Base-by-base conservation (phyloP, 805 yeast genomes). In the Candida hispaniensis region DNA sequence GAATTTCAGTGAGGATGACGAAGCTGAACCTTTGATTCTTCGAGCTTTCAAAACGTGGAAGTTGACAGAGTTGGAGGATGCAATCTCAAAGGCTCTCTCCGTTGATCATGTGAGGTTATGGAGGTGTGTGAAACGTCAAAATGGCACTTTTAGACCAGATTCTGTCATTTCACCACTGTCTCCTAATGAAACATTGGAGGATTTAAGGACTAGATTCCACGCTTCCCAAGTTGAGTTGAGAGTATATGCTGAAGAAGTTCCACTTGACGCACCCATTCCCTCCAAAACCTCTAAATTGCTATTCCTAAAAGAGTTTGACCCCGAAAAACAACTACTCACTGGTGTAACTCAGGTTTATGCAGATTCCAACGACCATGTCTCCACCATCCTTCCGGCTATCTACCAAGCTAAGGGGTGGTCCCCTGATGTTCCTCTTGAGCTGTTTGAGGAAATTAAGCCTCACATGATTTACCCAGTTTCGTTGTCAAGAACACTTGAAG, bases 301-400 rank as follows among this genome's bases (percentile, higher is more conserved):
- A 4, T 59, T 59, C 45, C 46, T 83, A 33, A 83, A 85, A 53
- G 65, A 66, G 43, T 83, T 78, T 56, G 86, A 83, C 48, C 66
- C 64, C 1, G 49, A 51, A 4, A 46, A 56, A 0, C 78, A 73
- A 50, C 52, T 61, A 4, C 51, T 82, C n/a, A 55, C 52, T n/a
- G 93, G 94, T 1, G 56, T 79, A 12, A 69, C 80, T 0, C 79
- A 80, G 47, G 51, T 64, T 3, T 55, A 64, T 12, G 73, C 79
- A 1, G 54, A 65, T 8, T 66, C 65, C 34, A 67, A 66, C 29
- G 70, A 67, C 13, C 48, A 52, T 18, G 64, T 63, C 30, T 44
- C 48, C n/a, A 55, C 47, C 8, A 39, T 65, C 15, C 35, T 56
- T 15, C 46, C 46, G 6, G 8, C 13, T 8, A 45, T 55, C 30